phyloP scores from a whole-genome alignment of 164 flowering plant genomes.

The Saururus chinensis region DNA sequence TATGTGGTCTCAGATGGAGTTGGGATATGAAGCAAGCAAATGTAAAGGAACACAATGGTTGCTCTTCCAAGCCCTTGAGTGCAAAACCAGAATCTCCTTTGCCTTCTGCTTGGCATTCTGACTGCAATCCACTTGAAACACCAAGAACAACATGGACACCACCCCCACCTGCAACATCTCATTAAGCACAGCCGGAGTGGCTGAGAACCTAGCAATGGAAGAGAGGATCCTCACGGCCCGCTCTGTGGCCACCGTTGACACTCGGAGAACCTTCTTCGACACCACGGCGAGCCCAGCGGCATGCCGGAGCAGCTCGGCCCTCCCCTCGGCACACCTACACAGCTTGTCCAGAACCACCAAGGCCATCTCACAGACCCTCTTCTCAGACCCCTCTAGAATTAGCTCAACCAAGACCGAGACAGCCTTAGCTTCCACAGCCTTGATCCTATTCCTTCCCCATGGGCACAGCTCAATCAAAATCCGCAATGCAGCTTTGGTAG shows the following conservation, averaged over 20 bases:
- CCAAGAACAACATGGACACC: conserved; percentile 70
- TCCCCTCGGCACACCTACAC: conserved; percentile 73
- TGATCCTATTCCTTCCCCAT: conserved; percentile 72
- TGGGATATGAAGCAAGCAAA: conserved; percentile 55
- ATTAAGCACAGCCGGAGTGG: conserved; percentile 38
- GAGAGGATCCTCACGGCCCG: conserved; percentile 51
- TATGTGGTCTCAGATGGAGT: conserved; percentile 4
- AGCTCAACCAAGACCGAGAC: conserved; percentile 43
- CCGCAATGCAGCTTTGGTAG: conserved; percentile 50
- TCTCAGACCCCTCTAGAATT: conserved; percentile 31
- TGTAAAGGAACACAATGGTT: conserved; percentile 53
- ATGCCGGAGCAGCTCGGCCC: conserved; percentile 54
- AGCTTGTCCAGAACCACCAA: conserved; percentile 42
- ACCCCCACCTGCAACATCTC: conserved; percentile 85
- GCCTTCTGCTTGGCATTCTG: conserved; percentile 55
- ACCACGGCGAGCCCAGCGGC: conserved; percentile 65
- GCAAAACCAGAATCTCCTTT: conserved; percentile 51
- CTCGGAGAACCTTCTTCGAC: conserved; percentile 73
- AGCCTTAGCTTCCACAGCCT: conserved; percentile 51
- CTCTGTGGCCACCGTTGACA: conserved; percentile 55
- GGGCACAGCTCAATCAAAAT: conserved; percentile 43
- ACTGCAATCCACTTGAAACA: conserved; percentile 47
- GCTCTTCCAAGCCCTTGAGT: conserved; percentile 63
- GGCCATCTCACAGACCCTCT: conserved; percentile 33
- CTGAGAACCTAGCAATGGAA: too few species aligned